These are phyloP conservation scores for Raddia guianensis DNA, from an alignment of 176 grass and related monocot species.

Conservation along the genomic window DNA sequence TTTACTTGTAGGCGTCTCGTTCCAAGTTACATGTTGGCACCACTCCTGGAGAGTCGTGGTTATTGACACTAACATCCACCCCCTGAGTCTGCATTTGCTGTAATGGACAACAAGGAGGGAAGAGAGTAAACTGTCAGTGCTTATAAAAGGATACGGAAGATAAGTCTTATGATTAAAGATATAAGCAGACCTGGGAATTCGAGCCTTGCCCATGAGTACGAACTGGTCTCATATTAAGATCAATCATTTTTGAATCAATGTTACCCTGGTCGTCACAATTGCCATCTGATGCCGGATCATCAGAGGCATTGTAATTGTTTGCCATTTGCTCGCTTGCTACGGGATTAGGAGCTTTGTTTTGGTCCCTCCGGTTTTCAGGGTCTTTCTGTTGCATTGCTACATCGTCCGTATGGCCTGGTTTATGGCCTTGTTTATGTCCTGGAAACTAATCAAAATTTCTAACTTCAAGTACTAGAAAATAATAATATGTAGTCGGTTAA, in stretches of 20 bases:
- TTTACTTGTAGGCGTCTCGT: conserved; percentile 43
- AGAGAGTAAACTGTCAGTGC: neutral
- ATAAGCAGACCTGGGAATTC: conserved; percentile 69
- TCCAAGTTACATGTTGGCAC: conserved; percentile 61
- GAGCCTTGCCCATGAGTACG: conserved; percentile 71
- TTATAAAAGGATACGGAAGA: neutral
- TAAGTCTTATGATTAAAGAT: neutral
- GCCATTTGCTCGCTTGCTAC: conserved; percentile 56
- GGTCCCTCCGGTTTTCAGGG: conserved; percentile 48
- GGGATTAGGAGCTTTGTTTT: conserved; percentile 47
- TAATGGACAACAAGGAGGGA: conserved; percentile 30
- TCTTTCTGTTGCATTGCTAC: conserved; percentile 64
- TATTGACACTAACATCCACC: conserved; percentile 52
- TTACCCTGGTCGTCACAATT: conserved; percentile 58
- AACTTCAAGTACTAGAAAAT: conserved; percentile 16
- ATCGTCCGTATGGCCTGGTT: conserved; percentile 66
- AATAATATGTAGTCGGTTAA: neutral
- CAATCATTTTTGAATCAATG: conserved; percentile 91
- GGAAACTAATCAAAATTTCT: conserved; percentile 65
- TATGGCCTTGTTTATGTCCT: conserved; percentile 82
- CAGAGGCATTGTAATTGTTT: conserved; percentile 54
- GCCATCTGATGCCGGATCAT: conserved; percentile 48
- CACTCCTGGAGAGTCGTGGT: conserved; percentile 68
- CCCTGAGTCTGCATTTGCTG: conserved; percentile 60
- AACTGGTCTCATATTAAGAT: conserved; percentile 80